Conservation (phyloP, 139 green algal species). For the Penium margaritaceum region DNA sequence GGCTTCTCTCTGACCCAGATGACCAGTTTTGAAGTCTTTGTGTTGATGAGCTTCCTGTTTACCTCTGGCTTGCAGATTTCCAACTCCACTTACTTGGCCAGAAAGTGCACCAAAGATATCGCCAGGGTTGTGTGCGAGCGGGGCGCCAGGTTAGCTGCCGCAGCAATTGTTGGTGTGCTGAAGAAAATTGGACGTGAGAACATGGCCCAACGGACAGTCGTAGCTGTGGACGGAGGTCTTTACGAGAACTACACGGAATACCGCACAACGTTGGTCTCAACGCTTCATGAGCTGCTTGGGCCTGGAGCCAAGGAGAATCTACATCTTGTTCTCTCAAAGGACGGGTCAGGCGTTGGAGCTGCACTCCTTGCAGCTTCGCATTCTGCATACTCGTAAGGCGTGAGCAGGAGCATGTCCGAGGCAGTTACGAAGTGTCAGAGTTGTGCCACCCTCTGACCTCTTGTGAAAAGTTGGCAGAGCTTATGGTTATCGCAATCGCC, state of each 20-base stretch:
- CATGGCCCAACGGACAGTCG: not conserved
- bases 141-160: conserved; percentile 14
- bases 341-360: conserved; percentile 32
- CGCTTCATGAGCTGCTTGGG: conserved; percentile 23
- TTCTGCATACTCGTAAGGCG: conserved; percentile 3
- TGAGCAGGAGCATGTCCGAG: conserved; percentile 1
- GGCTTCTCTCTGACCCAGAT: not conserved
- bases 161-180: conserved; percentile 32
- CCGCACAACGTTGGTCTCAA: conserved; percentile 3
- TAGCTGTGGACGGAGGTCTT: conserved; percentile 31
- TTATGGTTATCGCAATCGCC: too few relatives aligned
- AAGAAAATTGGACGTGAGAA: conserved; percentile 32
- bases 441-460: too few relatives aligned
- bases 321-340: conserved; percentile 13
- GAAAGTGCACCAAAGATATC: conserved; percentile 7
- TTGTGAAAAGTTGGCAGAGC: too few relatives aligned
- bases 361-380: conserved; percentile 28
- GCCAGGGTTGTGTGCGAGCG: not conserved
- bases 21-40: too few relatives aligned
- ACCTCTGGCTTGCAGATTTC: conserved; percentile 6
- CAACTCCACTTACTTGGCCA: not conserved
- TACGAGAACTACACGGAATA: conserved; percentile 34
- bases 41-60: too few relatives aligned
- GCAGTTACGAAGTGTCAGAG: too few relatives aligned
- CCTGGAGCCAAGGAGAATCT: conserved; percentile 4